phyloP scores from a whole-genome alignment of 2,329 filamentous ascomycete species.

The Fusarium guadeloupense region DNA sequence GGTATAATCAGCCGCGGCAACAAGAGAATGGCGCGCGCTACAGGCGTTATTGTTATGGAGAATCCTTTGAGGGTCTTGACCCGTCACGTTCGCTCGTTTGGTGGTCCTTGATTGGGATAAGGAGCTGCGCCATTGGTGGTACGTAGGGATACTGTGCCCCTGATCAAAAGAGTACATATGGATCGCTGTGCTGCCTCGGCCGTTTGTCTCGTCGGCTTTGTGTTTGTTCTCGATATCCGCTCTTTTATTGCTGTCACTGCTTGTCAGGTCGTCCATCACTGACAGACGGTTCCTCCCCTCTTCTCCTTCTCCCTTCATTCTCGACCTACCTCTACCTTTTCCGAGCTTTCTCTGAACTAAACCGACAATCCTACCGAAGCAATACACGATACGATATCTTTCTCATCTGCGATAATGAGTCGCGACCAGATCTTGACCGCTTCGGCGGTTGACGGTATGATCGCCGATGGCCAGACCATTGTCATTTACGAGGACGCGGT shows the following conservation, averaged over 20 bases:
- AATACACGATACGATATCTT: not conserved
- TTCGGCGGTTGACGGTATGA: conserved; percentile 58
- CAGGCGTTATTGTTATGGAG: not conserved
- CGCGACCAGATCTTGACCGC: conserved; percentile 57
- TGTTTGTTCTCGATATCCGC: conserved; percentile 9
- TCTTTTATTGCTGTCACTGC: not conserved
- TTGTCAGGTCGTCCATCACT: too few relatives aligned
- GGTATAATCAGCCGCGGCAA: not conserved
- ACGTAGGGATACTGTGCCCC: too few relatives aligned
- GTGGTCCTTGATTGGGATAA: not conserved
- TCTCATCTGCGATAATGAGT: conserved; percentile 41
- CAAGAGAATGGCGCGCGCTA: not conserved
- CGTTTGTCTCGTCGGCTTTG: not conserved
- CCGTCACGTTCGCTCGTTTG: not conserved
- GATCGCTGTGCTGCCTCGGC: not conserved
- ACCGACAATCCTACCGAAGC: not conserved
- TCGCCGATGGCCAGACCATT: conserved; percentile 64
- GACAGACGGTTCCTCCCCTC: too few relatives aligned
- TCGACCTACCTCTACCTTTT: not conserved
- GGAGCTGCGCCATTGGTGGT: conserved; percentile 5
- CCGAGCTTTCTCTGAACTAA: not conserved
- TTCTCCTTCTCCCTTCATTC: not conserved
- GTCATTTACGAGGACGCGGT: conserved; percentile 65
- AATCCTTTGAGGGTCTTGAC: not conserved
- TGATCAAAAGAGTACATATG: too few relatives aligned